phyloP scores from a whole-genome alignment of 139 green algal genomes.

The Closterium sp. region DNA sequence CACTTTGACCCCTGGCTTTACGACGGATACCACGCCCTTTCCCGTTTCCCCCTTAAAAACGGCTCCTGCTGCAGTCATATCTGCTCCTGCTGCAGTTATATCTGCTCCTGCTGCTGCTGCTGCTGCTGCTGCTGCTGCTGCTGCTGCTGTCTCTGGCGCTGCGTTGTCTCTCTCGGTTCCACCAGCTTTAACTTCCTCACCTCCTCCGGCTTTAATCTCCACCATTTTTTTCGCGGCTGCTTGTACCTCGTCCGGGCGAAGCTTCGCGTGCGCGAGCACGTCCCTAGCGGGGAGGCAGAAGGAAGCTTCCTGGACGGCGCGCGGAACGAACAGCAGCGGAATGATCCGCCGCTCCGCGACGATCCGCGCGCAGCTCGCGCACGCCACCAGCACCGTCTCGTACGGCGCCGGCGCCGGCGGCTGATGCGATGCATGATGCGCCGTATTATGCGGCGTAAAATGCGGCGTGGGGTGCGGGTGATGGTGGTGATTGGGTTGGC shows the following conservation, averaged over 20 bases:
- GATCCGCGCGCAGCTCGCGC: not conserved
- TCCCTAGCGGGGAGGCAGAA: not conserved
- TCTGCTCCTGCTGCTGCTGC: no score
- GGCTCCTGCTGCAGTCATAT: no score
- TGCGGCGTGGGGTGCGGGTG: no score
- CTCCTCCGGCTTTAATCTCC: not conserved
- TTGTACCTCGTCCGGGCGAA: not conserved
- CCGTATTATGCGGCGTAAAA: not conserved
- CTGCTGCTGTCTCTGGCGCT: not conserved
- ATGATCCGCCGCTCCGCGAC: not conserved
- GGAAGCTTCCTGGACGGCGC: not conserved
- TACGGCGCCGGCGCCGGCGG: not conserved
- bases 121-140: no score
- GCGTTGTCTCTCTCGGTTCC: not conserved
- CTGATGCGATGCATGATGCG: not conserved
- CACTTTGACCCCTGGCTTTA: not conserved
- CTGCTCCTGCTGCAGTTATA: no score
- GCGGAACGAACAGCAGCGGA: not conserved
- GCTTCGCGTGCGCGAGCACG: not conserved
- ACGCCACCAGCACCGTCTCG: not conserved
- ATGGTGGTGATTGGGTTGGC: not conserved
- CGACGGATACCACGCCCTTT: no score
- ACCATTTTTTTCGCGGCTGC: not conserved
- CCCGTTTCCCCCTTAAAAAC: not conserved
- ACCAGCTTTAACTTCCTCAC: not conserved